Percentiles rank a stretch among this genome's conserved stretches.
Conservation (phyloP, 345 rosid genomes). For the Euclidium syriacum region DNA sequence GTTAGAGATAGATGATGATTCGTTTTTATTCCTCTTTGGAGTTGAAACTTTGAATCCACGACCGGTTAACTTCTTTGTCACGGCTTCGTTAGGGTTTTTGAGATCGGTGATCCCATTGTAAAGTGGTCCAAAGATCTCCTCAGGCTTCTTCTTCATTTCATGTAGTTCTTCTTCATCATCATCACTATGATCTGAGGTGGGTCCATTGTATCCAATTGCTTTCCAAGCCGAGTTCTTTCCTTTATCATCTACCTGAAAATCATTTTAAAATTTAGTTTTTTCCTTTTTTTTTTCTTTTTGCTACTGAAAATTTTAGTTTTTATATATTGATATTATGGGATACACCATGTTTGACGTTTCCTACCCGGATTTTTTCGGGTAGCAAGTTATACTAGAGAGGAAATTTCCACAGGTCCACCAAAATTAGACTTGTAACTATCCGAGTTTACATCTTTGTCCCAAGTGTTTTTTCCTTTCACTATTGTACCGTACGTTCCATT, state of each 20-base stretch:
- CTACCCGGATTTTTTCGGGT: too few relatives aligned
- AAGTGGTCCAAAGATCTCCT: slow-evolving; percentile 57
- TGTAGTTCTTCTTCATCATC: slow-evolving; percentile 10
- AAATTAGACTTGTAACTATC: too few relatives aligned
- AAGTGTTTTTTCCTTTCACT: too few relatives aligned
- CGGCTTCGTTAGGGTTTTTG: slow-evolving; percentile 41
- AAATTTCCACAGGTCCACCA: too few relatives aligned
- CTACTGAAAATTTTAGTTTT: too few relatives aligned
- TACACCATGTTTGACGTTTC: too few relatives aligned
- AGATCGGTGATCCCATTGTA: slow-evolving; percentile 44
- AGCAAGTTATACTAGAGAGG: too few relatives aligned
- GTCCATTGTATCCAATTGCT: slow-evolving; percentile 70
- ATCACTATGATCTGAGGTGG: slow-evolving; percentile 43
- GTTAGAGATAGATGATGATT: slow-evolving; percentile 4
- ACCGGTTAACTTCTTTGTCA: slow-evolving; percentile 31
- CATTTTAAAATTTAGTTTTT: neutral
- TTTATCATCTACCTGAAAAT: slow-evolving; percentile 49
- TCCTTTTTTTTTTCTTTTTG: too few relatives aligned
- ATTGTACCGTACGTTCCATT: too few relatives aligned
- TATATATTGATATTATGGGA: too few relatives aligned
- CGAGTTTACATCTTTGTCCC: too few relatives aligned
- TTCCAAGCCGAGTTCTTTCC: slow-evolving; percentile 59
- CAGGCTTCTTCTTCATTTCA: slow-evolving; percentile 24
- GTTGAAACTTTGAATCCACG: slow-evolving; percentile 43
- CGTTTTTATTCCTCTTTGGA: slow-evolving; percentile 1